phyloP scores from a whole-genome alignment of 176 grass and related monocot genomes.

The Hsuehochloa calcarea region DNA sequence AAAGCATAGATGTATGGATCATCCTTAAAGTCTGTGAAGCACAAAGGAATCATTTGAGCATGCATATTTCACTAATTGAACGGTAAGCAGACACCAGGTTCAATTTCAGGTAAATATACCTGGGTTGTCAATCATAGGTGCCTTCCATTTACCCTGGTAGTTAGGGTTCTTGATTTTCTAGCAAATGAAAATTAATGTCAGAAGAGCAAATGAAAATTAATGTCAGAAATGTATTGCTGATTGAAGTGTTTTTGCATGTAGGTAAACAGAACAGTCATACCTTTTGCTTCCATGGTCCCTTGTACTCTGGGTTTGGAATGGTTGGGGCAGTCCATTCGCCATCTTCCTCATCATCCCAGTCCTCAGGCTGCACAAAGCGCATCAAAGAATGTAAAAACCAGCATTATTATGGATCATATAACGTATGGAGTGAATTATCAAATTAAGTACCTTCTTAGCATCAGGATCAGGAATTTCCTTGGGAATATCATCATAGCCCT shows the following conservation, averaged over 20 bases:
- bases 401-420: not conserved
- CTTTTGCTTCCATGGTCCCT: conserved; percentile 90
- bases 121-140: conserved; percentile 91
- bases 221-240: not conserved
- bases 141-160: conserved; percentile 98
- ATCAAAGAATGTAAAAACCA: not conserved
- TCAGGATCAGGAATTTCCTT: conserved; percentile 84
- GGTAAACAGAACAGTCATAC: conserved; percentile 24
- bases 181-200: not conserved
- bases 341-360: conserved; percentile 97
- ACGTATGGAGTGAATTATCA: not conserved
- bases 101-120: conserved; percentile 42
- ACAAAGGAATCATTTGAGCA: not conserved
- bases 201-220: conserved; percentile 1
- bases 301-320: conserved; percentile 93
- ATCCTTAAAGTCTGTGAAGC: conserved; percentile 84
- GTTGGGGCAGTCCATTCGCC: conserved; percentile 92
- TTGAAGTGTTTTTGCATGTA: not conserved
- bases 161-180: conserved; percentile 98
- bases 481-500: conserved; percentile 86
- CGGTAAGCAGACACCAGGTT: not conserved
- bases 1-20: conserved; percentile 82
- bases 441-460: conserved; percentile 67
- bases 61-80: not conserved
- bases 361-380: conserved; percentile 60